phyloP scores from a whole-genome alignment of 441 rosid species.

The Dalechampia spathulata region DNA sequence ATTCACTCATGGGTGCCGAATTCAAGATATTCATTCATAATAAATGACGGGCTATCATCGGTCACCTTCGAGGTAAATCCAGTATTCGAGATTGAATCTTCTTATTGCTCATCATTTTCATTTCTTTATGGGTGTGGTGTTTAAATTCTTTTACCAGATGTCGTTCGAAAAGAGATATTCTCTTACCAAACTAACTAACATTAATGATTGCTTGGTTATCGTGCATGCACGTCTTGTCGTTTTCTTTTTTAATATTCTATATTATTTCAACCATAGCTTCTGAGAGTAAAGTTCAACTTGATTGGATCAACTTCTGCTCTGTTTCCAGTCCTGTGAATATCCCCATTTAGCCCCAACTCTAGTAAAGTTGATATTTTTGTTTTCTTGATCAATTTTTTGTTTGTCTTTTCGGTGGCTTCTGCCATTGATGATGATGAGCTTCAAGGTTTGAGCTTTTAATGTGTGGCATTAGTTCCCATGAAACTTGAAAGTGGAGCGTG shows the following conservation, averaged over 20 bases:
- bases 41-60: constrained; percentile 16
- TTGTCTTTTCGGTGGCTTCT: not conserved
- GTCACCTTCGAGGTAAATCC: constrained; percentile 30
- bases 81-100: not conserved
- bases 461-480: no score
- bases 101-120: no score
- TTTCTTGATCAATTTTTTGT: not conserved
- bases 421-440: not conserved
- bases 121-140: no score
- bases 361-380: not conserved
- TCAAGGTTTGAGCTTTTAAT: not conserved
- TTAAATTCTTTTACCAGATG: no score
- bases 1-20: constrained; percentile 39
- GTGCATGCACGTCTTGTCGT: constrained; percentile 23
- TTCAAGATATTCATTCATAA: constrained; percentile 20
- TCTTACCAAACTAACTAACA: not conserved
- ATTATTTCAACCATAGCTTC: no score
- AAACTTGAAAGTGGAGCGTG: constrained; percentile 32
- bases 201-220: constrained; percentile 15
- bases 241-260: not conserved
- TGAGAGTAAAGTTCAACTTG: constrained; percentile 8
- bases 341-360: no score
- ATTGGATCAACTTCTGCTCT: not conserved
- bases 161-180: no score
- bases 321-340: no score